Percentiles rank a stretch among this genome's conserved stretches.
These are phyloP conservation scores for Paecilomyces sp. DNA, from an alignment of 2,329 filamentous ascomycete genomes.

Conservation along the genomic window DNA sequence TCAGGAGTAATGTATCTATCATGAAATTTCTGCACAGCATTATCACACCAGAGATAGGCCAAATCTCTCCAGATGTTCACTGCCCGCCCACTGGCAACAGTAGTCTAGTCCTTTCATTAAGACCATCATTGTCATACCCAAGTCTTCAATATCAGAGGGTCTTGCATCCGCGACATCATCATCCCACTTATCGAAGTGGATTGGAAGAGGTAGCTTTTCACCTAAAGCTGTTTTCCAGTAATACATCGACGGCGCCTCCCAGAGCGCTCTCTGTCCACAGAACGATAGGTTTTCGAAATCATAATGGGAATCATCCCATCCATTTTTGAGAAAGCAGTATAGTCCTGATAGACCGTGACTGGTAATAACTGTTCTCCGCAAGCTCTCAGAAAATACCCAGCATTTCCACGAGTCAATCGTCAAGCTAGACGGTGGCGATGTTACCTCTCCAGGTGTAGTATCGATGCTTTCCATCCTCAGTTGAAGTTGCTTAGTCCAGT, in stretches of 20 bases:
- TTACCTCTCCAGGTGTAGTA: not conserved
- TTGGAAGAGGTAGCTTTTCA: not conserved
- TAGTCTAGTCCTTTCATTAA: conserved; percentile 6
- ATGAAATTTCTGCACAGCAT: not conserved
- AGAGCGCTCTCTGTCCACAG: conserved; percentile 5
- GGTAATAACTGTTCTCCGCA: conserved; percentile 6
- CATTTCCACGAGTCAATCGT: conserved; percentile 2
- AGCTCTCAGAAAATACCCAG: conserved; percentile 7
- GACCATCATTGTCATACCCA: conserved; percentile 8
- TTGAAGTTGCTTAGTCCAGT: conserved; percentile 2
- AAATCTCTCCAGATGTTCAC: not conserved
- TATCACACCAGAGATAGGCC: not conserved
- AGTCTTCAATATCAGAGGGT: conserved; percentile 5
- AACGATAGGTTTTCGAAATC: conserved; percentile 5
- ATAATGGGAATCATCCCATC: conserved; percentile 7
- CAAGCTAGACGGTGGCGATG: not conserved
- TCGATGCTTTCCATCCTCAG: not conserved
- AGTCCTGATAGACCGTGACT: conserved; percentile 4
- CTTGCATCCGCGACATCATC: not conserved
- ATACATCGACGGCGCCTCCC: conserved; percentile 4
- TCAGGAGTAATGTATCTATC: not conserved
- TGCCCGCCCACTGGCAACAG: conserved; percentile 2
- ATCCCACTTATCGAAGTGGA: conserved; percentile 3
- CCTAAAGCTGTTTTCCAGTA: conserved; percentile 2
- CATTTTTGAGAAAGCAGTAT: conserved; percentile 8